Base-by-base conservation (phyloP, 805 yeast genomes). In the Candida dendrica region DNA sequence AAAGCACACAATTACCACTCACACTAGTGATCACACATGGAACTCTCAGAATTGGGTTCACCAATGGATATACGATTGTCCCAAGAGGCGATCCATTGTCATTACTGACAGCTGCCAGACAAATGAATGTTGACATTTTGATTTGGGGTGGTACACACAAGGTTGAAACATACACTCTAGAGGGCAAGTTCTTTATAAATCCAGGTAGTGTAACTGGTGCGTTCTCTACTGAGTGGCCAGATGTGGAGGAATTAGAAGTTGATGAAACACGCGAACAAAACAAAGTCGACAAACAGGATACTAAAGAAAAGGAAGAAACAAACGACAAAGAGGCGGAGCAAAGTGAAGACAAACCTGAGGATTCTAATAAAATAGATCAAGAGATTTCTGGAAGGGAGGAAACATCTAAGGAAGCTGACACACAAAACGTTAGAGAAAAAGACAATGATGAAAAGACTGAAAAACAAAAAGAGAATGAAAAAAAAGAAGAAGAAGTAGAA, bases 121-220 rank as follows among this genome's bases (percentile, higher is more conserved):
- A 88, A 63, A 72, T 90, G 71, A 95, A 90, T 58, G 97, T 86
- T 33, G 98, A 93, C 61, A 75, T 93, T 5, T 67, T 93, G 49
- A 69, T 93, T 13, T 88, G 93, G 84, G 97, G 98, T 13, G 95
- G 96, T 0, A 84, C 95, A 2, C 95, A 88, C 59, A 77, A 79
- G 49, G 95, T 88, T 4, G 98, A 91, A 57, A 96, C 97, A 0
- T 91, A 89, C 56, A 85, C 93, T 9, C 66, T 90, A 44, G 98
- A 89, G 49, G 95, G 95, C 18, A 87, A 86, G 62, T 87, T 90
- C 60, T 93, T 93, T 56, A 74, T 93, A n/a, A 91, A 87, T 59
- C 98, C 98, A 0, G 98, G 98, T 0, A 84, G 95, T 57, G 95
- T 95, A 34, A 90, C 97, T 0, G 98, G 98, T 20, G 96, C 97